Evolutionary conservation across 257 asterid species (phyloP).

Genomic region (Capsicum chinense): DNA sequence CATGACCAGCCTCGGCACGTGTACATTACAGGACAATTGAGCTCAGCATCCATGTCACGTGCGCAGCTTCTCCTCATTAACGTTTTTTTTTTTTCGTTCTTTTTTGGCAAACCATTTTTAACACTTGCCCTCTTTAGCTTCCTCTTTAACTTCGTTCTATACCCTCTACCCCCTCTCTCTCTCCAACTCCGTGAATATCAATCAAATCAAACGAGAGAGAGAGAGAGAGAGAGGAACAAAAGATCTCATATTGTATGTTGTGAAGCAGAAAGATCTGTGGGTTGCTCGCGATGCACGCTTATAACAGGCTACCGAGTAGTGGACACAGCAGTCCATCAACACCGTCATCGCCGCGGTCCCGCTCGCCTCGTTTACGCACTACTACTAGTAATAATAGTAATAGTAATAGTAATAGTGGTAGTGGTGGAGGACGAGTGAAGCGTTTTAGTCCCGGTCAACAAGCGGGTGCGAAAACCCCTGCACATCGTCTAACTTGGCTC

Average conservation of each 20-base stretch:
- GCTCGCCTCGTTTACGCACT: constrained; percentile 66
- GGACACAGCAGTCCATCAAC: constrained; percentile 91
- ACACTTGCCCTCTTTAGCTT: not conserved
- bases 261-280: constrained; percentile 42
- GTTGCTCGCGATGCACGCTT: constrained; percentile 68
- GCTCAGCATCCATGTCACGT: constrained; percentile 32
- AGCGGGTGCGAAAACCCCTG: constrained; percentile 47
- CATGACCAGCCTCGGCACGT: too few species aligned
- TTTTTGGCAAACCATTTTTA: not conserved
- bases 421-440: constrained; percentile 34
- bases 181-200: not conserved
- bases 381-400: not conserved
- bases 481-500: constrained; percentile 71
- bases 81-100: not conserved
- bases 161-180: not conserved
- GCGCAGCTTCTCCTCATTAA: constrained; percentile 31
- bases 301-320: constrained; percentile 92
- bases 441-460: constrained; percentile 54
- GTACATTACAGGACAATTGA: too few species aligned
- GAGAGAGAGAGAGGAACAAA: not conserved
- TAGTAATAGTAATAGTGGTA: not conserved
- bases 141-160: not conserved
- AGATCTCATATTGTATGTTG: constrained; percentile 32
- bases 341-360: constrained; percentile 85
- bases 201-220: not conserved